Evolutionary conservation across 1,284 basidiomycete species (phyloP).

Genomic region (Coniophora puteana): DNA sequence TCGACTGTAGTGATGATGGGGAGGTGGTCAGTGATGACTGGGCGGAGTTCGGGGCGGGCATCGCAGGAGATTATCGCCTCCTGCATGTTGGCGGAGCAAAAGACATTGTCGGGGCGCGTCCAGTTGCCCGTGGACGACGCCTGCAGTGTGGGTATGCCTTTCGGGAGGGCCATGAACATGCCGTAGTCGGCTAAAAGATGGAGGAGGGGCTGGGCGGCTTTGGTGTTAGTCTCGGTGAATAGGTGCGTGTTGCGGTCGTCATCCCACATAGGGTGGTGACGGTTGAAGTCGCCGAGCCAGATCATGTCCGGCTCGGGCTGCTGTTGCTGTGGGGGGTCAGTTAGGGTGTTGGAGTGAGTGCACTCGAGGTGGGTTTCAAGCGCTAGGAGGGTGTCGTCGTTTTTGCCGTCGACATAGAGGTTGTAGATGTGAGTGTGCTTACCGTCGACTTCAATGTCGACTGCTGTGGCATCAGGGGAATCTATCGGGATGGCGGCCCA

Average conservation of each 20-base stretch:
- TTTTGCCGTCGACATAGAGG: constrained; percentile 25
- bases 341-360: not conserved
- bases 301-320: not conserved
- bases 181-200: constrained; percentile 1
- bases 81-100: not conserved
- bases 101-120: constrained; percentile 1
- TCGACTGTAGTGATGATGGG: not conserved
- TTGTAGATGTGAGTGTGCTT: constrained; percentile 20
- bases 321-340: not conserved
- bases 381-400: not conserved
- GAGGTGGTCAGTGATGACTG: not conserved
- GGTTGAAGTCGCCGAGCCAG: constrained; percentile 13
- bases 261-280: constrained; percentile 2
- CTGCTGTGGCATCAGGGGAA: constrained; percentile 18
- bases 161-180: not conserved
- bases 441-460: constrained; percentile 10
- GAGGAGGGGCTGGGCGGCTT: not conserved
- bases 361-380: too few relatives aligned
- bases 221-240: not conserved
- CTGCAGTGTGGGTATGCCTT: not conserved
- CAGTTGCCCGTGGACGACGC: not conserved
- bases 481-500: not conserved
- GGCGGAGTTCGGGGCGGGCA: not conserved
- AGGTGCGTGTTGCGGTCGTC: not conserved
- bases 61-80: not conserved